Conservation (phyloP, 768 basidiomycete genomes). For the Kwoniella botswanensis region DNA sequence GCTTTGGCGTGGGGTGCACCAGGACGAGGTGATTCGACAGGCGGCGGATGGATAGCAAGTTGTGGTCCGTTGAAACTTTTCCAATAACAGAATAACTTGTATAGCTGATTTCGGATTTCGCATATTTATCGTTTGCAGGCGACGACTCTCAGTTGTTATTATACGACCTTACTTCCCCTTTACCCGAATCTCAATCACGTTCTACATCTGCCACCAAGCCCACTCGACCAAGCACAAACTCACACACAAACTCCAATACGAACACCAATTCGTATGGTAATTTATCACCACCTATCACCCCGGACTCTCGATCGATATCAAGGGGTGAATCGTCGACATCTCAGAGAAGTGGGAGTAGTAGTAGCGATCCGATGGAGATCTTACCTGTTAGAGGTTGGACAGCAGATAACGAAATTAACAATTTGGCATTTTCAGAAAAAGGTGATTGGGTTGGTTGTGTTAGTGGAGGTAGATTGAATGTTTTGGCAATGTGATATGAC, state of each 20-base stretch:
- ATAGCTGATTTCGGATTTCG: slow-evolving; percentile 24
- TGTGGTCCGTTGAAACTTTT: slow-evolving; percentile 67
- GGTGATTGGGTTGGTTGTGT: slow-evolving; percentile 56
- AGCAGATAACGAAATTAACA: slow-evolving; percentile 50
- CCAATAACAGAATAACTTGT: neutral
- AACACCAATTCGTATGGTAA: slow-evolving; percentile 30
- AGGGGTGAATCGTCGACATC: neutral
- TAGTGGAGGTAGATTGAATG: slow-evolving; percentile 49
- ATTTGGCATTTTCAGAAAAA: slow-evolving; percentile 48
- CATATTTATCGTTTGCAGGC: slow-evolving; percentile 61
- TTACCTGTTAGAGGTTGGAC: slow-evolving; percentile 49
- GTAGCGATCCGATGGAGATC: slow-evolving; percentile 32
- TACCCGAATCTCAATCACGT: slow-evolving; percentile 39
- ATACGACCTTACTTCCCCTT: slow-evolving; percentile 73
- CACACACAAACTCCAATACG: slow-evolving; percentile 1
- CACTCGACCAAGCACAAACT: neutral
- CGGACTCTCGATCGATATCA: slow-evolving; percentile 12
- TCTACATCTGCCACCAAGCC: slow-evolving; percentile 52
- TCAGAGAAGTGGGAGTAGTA: neutral
- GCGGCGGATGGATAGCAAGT: slow-evolving; percentile 81
- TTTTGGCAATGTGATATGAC: slow-evolving; percentile 44
- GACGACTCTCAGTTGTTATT: slow-evolving; percentile 93
- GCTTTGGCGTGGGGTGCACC: slow-evolving; percentile 88
- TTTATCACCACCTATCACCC: slow-evolving; percentile 32
- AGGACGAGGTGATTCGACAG: slow-evolving; percentile 52